Evolutionary conservation across 441 rosid genomes (phyloP).

Genomic region (Bruguiera hainesii): DNA sequence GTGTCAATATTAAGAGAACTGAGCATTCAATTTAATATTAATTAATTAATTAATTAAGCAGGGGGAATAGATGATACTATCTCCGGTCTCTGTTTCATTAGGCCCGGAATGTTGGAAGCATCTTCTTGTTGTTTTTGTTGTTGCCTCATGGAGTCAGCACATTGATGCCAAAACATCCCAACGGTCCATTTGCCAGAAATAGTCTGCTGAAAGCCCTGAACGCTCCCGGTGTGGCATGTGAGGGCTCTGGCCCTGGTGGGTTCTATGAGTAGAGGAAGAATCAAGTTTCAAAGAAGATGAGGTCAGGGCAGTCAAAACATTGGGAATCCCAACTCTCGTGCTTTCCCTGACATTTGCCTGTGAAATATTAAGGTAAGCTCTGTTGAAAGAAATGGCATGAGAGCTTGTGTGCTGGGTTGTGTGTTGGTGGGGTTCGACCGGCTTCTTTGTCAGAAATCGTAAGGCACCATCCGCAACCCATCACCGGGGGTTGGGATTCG

Average conservation of each 20-base stretch:
- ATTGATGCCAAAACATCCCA: no score
- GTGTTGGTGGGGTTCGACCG: constrained; percentile 15
- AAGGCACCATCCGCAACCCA: constrained; percentile 19
- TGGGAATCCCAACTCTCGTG: constrained; percentile 32
- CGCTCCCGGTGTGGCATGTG: constrained; percentile 15
- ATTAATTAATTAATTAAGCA: no score
- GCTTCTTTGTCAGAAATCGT: constrained; percentile 23
- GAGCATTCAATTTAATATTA: no score
- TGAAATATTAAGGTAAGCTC: constrained; percentile 24
- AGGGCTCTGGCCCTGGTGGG: constrained; percentile 37
- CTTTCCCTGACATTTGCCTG: constrained; percentile 20
- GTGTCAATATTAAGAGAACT: no score
- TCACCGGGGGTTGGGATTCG: not conserved
- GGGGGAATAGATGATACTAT: no score
- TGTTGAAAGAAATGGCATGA: constrained; percentile 36
- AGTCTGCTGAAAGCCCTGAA: no score
- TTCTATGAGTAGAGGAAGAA: constrained; percentile 12
- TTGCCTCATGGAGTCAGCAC: no score
- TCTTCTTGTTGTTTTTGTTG: no score
- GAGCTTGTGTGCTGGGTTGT: constrained; percentile 19
- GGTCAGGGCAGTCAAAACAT: constrained; percentile 36
- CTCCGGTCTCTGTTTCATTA: no score
- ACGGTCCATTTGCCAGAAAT: no score
- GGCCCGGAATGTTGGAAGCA: no score
- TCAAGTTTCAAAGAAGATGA: constrained; percentile 7